phyloP scores from a whole-genome alignment of 495 filamentous ascomycete species.

The Staphylotrichum tortipilum region DNA sequence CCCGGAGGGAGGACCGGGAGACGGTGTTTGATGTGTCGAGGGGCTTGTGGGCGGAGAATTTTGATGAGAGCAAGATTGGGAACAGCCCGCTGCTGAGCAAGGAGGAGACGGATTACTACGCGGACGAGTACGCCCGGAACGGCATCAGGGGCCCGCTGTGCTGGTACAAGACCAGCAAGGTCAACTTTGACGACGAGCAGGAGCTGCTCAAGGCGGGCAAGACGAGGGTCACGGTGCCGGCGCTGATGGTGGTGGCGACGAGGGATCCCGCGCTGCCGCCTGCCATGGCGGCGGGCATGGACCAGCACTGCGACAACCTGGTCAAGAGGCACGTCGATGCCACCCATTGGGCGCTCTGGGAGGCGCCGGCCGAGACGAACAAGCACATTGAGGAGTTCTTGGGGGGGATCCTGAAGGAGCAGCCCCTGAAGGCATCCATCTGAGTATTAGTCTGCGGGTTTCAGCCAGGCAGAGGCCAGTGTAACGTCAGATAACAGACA shows the following conservation, averaged over 20 bases:
- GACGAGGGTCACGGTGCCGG: slow-evolving; percentile 51
- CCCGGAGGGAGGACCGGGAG: slow-evolving; percentile 44
- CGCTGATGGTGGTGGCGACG: slow-evolving; percentile 65
- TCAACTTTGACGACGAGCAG: slow-evolving; percentile 72
- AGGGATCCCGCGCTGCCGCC: slow-evolving; percentile 61
- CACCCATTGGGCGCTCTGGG: slow-evolving; percentile 62
- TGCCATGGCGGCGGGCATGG: slow-evolving; percentile 58
- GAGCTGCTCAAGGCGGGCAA: slow-evolving; percentile 26
- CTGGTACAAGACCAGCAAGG: slow-evolving; percentile 68
- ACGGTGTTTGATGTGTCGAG: slow-evolving; percentile 42
- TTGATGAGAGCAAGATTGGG: slow-evolving; percentile 38
- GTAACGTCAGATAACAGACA: too few species aligned
- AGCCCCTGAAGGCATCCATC: slow-evolving; percentile 19
- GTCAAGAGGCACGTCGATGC: slow-evolving; percentile 50
- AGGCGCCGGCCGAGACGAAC: slow-evolving; percentile 50
- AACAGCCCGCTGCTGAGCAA: slow-evolving; percentile 49
- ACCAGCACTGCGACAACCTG: slow-evolving; percentile 51
- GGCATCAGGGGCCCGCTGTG: slow-evolving; percentile 73
- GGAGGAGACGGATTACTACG: slow-evolving; percentile 72
- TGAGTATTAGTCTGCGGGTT: too few species aligned
- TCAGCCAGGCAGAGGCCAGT: too few species aligned
- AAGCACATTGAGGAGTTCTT: slow-evolving; percentile 33
- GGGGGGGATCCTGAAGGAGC: slow-evolving; percentile 11
- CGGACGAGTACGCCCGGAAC: slow-evolving; percentile 54
- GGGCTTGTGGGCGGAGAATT: slow-evolving; percentile 45